Base-by-base conservation (phyloP, 441 rosid species). In the Euphorbia corollata region DNA sequence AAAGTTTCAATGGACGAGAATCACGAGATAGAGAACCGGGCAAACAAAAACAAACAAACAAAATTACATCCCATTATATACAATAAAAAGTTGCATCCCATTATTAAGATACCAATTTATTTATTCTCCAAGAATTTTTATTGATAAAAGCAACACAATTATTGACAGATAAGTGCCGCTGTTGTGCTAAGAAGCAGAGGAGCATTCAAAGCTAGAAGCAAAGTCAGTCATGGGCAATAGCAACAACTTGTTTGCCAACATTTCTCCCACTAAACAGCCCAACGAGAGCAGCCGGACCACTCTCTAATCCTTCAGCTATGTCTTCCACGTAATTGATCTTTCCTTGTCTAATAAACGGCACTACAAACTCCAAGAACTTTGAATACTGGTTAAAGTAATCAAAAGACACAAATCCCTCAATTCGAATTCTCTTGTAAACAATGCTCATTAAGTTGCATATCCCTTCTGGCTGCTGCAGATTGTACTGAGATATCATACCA, bases 401-500 rank as follows among this genome's bases (percentile, higher is more conserved):
- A 2, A 45, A 16, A 0, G 73, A 80, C 0, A 57, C 2, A 5
- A 86, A 75, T 3, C 91, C 91, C 79, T 83, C 50, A 45, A 86
- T 61, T 0, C 74, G 78, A 24, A 86, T 64, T 4, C 79, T 67
- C 54, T 80, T 88, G 2, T 1, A 19, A 0, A 81, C 39, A 16
- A 82, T 12, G 24, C 15, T 5, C 64, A 55, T 55, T 67, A 86
- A 41, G 50, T 82, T 86, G 64, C 20, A 18, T 0, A 83, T 59
- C 0, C 78, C 82, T 54, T 86, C 87, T 0, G 74, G 84, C 22
- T 72, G 43, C 2, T 75, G 73, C 0, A 77, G 83, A 65, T 83
- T 82, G 80, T 86, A 86, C 70, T 83, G 87, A 0, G 90, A 85
- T 69, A 88, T 78, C 86, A 86, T 85, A 65, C 88, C 90, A 27